These are phyloP conservation scores for Suillus americanus DNA, from an alignment of 768 basidiomycete genomes.

Conservation along the genomic window DNA sequence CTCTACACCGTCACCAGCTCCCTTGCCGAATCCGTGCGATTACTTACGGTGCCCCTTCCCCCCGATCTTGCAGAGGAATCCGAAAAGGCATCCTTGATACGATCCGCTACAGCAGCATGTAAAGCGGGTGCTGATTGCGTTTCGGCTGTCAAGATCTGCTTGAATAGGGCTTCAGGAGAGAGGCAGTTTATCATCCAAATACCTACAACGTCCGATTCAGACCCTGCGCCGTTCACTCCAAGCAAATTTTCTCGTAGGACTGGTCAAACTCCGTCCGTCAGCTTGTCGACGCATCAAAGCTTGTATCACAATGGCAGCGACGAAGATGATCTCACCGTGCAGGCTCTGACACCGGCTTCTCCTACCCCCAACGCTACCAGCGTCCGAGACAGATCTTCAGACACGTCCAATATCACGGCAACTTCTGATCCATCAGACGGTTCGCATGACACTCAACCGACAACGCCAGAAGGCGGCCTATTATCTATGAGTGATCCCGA, in stretches of 20 bases:
- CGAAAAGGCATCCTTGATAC: slow-evolving; percentile 74
- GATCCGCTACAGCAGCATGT: slow-evolving; percentile 84
- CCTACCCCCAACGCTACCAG: slow-evolving; percentile 16
- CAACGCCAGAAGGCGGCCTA: slow-evolving; percentile 44
- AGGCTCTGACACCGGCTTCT: slow-evolving; percentile 40
- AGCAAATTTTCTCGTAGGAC: slow-evolving; percentile 46
- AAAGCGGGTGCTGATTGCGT: slow-evolving; percentile 90
- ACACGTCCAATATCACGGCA: slow-evolving; percentile 43
- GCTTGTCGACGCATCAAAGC: slow-evolving; percentile 37
- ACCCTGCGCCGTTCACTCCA: slow-evolving; percentile 43
- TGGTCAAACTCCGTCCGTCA: slow-evolving; percentile 27
- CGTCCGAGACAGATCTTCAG: slow-evolving; percentile 47
- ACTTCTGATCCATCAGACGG: slow-evolving; percentile 43
- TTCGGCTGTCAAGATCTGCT: slow-evolving; percentile 78
- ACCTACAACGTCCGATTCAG: slow-evolving; percentile 49
- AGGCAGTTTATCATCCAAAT: slow-evolving; percentile 65
- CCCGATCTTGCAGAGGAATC: slow-evolving; percentile 68
- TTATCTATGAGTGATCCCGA: slow-evolving; percentile 23
- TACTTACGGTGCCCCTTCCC: slow-evolving; percentile 57
- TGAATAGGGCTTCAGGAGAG: slow-evolving; percentile 62
- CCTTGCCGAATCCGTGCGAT: slow-evolving; percentile 86
- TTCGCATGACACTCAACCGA: slow-evolving; percentile 50
- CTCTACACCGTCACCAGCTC: slow-evolving; percentile 82
- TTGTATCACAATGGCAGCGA: slow-evolving; percentile 41
- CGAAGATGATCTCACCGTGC: slow-evolving; percentile 64